Conservation (phyloP, 192 early-diverging fungal species). For the Coemansia aciculifera region DNA sequence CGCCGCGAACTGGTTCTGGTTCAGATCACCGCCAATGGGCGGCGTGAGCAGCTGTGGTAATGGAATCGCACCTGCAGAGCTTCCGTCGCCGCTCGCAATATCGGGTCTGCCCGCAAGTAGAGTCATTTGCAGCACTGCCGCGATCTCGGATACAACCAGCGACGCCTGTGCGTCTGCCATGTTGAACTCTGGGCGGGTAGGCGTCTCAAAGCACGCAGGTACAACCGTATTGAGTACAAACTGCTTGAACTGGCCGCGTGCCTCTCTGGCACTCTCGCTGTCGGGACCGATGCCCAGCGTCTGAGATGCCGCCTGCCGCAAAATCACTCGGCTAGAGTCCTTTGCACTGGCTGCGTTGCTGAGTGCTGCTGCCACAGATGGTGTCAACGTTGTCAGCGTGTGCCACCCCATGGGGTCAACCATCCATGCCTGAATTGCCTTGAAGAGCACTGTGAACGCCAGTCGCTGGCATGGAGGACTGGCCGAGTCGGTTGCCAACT, state of each 20-base stretch:
- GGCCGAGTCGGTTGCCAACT: slow-evolving; percentile 27
- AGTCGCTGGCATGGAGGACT: slow-evolving; percentile 47
- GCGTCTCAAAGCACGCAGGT: slow-evolving; percentile 77
- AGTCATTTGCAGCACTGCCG: slow-evolving; percentile 55
- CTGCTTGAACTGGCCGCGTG: slow-evolving; percentile 60
- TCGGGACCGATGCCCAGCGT: slow-evolving; percentile 29
- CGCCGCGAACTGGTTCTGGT: slow-evolving; percentile 43
- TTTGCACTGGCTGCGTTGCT: slow-evolving; percentile 15
- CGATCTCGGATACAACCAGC: slow-evolving; percentile 61
- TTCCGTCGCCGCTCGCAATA: slow-evolving; percentile 29
- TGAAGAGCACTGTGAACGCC: slow-evolving; percentile 41
- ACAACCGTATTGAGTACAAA: slow-evolving; percentile 77
- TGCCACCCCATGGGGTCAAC: slow-evolving; percentile 47
- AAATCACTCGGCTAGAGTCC: not conserved
- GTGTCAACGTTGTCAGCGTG: slow-evolving; percentile 48
- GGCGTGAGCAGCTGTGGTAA: slow-evolving; percentile 32
- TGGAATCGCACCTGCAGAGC: slow-evolving; percentile 19
- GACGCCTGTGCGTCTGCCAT: slow-evolving; percentile 73
- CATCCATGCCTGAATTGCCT: slow-evolving; percentile 50
- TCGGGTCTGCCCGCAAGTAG: slow-evolving; percentile 37
- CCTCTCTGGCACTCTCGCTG: slow-evolving; percentile 19
- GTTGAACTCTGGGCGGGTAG: slow-evolving; percentile 71
- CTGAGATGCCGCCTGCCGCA: slow-evolving; percentile 36
- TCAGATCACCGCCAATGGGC: slow-evolving; percentile 41
- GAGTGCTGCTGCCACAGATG: slow-evolving; percentile 30